These are phyloP conservation scores for Kwoniella shivajii DNA, from an alignment of 1,284 basidiomycete species.

Conservation along the genomic window DNA sequence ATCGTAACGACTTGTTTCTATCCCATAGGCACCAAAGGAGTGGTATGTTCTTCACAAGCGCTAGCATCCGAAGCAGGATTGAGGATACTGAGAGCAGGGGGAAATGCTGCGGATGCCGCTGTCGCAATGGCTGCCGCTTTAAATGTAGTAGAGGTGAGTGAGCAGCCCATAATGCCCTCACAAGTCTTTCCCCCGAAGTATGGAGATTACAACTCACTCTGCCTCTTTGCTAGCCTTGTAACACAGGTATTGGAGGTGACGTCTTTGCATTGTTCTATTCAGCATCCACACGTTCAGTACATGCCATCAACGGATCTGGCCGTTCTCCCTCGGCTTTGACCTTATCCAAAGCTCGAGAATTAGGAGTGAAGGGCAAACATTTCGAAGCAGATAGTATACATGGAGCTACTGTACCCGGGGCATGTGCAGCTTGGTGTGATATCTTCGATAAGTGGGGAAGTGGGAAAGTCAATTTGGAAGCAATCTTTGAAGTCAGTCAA, in stretches of 20 bases:
- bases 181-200: too few species aligned
- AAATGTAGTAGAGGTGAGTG: slow-evolving; percentile 14
- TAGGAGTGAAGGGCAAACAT: slow-evolving; percentile 62
- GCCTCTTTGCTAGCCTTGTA: slow-evolving; percentile 18
- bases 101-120: slow-evolving; percentile 67
- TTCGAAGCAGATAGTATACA: slow-evolving; percentile 75
- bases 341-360: slow-evolving; percentile 67
- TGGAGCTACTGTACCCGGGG: slow-evolving; percentile 89
- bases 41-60: slow-evolving; percentile 82
- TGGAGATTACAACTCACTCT: too few species aligned
- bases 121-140: slow-evolving; percentile 25
- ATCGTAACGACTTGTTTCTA: too few species aligned
- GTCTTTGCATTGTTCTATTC: slow-evolving; percentile 89
- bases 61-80: slow-evolving; percentile 81
- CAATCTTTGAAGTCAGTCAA: slow-evolving; percentile 66
- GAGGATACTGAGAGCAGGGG: slow-evolving; percentile 79
- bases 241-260: slow-evolving; percentile 61
- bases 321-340: slow-evolving; percentile 75
- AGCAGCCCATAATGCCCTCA: too few species aligned
- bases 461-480: slow-evolving; percentile 69
- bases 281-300: slow-evolving; percentile 71
- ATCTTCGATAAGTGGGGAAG: slow-evolving; percentile 77
- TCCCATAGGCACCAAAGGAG: slow-evolving; percentile 82
- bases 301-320: slow-evolving; percentile 61
- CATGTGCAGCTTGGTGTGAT: slow-evolving; percentile 86